Conservation (phyloP, 1,284 basidiomycete species). For the Trichosporon coremiiforme region DNA sequence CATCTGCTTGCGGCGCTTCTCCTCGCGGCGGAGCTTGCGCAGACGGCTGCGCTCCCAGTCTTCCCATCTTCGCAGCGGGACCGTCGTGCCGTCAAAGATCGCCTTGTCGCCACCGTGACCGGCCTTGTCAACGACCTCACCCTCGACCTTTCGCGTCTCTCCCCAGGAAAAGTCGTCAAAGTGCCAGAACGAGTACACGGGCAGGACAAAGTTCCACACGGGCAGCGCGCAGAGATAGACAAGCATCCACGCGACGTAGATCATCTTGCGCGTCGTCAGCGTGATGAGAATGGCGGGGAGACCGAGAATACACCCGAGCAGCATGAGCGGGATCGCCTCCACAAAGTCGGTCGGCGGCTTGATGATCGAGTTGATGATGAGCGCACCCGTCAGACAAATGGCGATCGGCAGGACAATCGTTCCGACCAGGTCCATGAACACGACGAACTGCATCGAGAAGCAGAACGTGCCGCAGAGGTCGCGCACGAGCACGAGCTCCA, state of each 20-base stretch:
- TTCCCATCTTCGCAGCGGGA: slow-evolving; percentile 95
- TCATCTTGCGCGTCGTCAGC: slow-evolving; percentile 88
- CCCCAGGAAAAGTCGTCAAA: slow-evolving; percentile 98
- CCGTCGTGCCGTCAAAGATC: slow-evolving; percentile 62
- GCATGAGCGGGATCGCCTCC: slow-evolving; percentile 92
- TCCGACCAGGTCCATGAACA: slow-evolving; percentile 97
- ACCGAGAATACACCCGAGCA: slow-evolving; percentile 87
- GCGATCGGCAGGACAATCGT: slow-evolving; percentile 95
- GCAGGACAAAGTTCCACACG: slow-evolving; percentile 92
- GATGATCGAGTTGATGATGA: slow-evolving; percentile 80
- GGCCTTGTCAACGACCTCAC: slow-evolving; percentile 68
- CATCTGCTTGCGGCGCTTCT: slow-evolving; percentile 75
- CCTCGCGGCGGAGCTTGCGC: slow-evolving; percentile 86
- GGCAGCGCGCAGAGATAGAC: slow-evolving; percentile 90
- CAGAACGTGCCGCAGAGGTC: slow-evolving; percentile 95
- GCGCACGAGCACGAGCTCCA: slow-evolving; percentile 96
- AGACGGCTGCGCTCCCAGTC: slow-evolving; percentile 98
- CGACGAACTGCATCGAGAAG: slow-evolving; percentile 97
- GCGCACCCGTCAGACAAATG: slow-evolving; percentile 84
- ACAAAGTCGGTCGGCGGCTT: slow-evolving; percentile 81
- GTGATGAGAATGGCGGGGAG: slow-evolving; percentile 90
- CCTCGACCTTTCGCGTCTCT: slow-evolving; percentile 95
- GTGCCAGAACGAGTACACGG: slow-evolving; percentile 97
- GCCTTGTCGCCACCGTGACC: slow-evolving; percentile 68
- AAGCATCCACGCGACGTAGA: slow-evolving; percentile 98